These are phyloP conservation scores for Saturnispora quitensis DNA, from an alignment of 805 yeast genomes.

Conservation along the genomic window DNA sequence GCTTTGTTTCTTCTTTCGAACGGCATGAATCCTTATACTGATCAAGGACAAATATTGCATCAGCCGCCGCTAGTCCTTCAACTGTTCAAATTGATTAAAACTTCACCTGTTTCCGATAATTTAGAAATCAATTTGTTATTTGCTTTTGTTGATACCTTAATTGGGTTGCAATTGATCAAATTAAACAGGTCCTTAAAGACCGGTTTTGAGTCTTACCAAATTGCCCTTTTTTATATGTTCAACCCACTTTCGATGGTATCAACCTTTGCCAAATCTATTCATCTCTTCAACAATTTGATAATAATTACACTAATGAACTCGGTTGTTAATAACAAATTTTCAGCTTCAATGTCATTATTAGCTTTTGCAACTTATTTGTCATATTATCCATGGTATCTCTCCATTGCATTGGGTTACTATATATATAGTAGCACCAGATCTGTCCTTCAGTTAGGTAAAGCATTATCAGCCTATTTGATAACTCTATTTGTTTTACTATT, in stretches of 20 bases:
- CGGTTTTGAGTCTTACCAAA: slow-evolving; percentile 15
- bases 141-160: slow-evolving; percentile 49
- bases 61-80: slow-evolving; percentile 71
- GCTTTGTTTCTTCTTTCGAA: slow-evolving; percentile 54
- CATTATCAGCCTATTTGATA: slow-evolving; percentile 22
- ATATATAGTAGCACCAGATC: slow-evolving; percentile 9
- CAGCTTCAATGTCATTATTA: slow-evolving; percentile 41
- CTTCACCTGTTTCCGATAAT: slow-evolving; percentile 13
- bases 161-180: slow-evolving; percentile 44
- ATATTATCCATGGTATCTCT: slow-evolving; percentile 49
- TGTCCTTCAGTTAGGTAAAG: slow-evolving; percentile 15
- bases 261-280: slow-evolving; percentile 60
- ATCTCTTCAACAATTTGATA: slow-evolving; percentile 49
- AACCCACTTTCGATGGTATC: slow-evolving; percentile 75
- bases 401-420: slow-evolving; percentile 45
- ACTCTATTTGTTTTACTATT: slow-evolving; percentile 25
- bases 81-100: slow-evolving; percentile 33
- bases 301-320: slow-evolving; percentile 39
- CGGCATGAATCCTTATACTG: slow-evolving; percentile 48
- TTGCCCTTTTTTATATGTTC: slow-evolving; percentile 50
- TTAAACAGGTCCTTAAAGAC: slow-evolving; percentile 34
- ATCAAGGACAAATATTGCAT: slow-evolving; percentile 74
- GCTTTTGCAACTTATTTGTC: slow-evolving; percentile 59
- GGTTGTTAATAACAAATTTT: slow-evolving; percentile 32
- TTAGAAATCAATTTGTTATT: slow-evolving; percentile 34